Evolutionary conservation across 169 alveolate genomes (phyloP), one percentile per base, ranked within the genome.

Genomic region (Eimeria tenella): DNA sequence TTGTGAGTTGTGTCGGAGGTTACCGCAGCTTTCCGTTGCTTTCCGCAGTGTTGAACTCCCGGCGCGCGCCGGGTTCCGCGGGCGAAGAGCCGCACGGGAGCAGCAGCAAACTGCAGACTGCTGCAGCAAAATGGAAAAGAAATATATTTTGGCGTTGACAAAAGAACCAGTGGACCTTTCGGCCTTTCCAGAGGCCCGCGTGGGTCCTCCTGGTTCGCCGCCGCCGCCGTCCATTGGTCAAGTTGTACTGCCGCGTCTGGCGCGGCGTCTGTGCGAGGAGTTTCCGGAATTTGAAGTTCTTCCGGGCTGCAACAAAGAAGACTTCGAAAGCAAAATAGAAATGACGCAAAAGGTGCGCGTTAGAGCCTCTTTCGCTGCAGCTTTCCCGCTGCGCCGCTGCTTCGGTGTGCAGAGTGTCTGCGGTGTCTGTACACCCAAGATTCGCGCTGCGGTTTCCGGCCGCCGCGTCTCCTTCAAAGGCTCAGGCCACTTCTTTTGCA

Each of bases 171-270:
- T 79, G 1, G 73, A 79, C 31, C 53, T 79, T 55, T 79, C 88
- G 4, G 17, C n/a, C 4, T 55, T 1, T 3, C 73, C 50, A 4
- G 88, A 55, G 53, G 88, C 88, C 2, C 19, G 53, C 1, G 88
- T 79, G n/a, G 73, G 3, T 7, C 11, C n/a, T 56, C 53, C 88
- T 5, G 31, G 7, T 52, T 53, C 88, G n/a, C 10, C 52, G 5
- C 73, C 73, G 6, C 88, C 73, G 4, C 88, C 88, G 15, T 53
- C 88, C 17, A 4, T 79, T 0, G 19, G 73, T 13, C 73, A 79
- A 10, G 88, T 79, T 13, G 73, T 79, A 1, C 55, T 79, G 6
- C 88, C 88, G 4, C 88, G 88, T 0, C n/a, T 79, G 15, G 88
- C 53, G 25, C 3, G 31, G 73, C 71, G 53, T 79, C 25, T 79